These are phyloP conservation scores for Phanerochaete carnosa DNA, from an alignment of 768 basidiomycete species.

Conservation along the genomic window DNA sequence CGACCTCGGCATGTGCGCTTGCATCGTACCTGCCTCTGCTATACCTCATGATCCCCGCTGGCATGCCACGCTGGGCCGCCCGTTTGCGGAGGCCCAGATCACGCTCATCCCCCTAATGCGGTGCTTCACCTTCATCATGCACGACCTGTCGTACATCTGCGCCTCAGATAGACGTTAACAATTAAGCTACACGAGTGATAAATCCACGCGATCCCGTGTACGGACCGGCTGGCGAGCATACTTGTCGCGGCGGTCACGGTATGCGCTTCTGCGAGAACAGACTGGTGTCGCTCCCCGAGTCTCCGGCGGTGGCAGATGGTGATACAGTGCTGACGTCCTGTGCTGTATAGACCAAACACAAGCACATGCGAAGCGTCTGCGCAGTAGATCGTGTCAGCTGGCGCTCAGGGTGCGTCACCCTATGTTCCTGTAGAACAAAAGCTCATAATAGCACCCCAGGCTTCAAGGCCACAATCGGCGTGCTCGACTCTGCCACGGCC, in stretches of 20 bases:
- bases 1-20: slow-evolving; percentile 24
- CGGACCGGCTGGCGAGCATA: not conserved
- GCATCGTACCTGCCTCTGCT: slow-evolving; percentile 17
- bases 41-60: not conserved
- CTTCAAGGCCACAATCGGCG: slow-evolving; percentile 35
- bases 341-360: slow-evolving; percentile 44
- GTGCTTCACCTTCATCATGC: slow-evolving; percentile 41
- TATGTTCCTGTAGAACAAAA: slow-evolving; percentile 38
- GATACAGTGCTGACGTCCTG: slow-evolving; percentile 28
- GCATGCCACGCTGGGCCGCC: slow-evolving; percentile 27
- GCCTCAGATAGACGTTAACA: slow-evolving; percentile 42
- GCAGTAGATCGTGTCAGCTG: slow-evolving; percentile 38
- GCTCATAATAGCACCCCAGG: slow-evolving; percentile 31
- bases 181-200: slow-evolving; percentile 43
- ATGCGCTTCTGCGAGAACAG: not conserved
- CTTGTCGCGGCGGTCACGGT: slow-evolving; percentile 24
- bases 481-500: slow-evolving; percentile 37
- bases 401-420: slow-evolving; percentile 30
- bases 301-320: not conserved
- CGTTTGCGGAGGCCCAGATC: slow-evolving; percentile 45
- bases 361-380: slow-evolving; percentile 48
- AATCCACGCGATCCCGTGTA: slow-evolving; percentile 32
- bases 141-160: slow-evolving; percentile 41
- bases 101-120: slow-evolving; percentile 40
- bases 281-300: not conserved